These are phyloP conservation scores for Capronia americana DNA, from an alignment of 2,329 filamentous ascomycete species.

Conservation along the genomic window DNA sequence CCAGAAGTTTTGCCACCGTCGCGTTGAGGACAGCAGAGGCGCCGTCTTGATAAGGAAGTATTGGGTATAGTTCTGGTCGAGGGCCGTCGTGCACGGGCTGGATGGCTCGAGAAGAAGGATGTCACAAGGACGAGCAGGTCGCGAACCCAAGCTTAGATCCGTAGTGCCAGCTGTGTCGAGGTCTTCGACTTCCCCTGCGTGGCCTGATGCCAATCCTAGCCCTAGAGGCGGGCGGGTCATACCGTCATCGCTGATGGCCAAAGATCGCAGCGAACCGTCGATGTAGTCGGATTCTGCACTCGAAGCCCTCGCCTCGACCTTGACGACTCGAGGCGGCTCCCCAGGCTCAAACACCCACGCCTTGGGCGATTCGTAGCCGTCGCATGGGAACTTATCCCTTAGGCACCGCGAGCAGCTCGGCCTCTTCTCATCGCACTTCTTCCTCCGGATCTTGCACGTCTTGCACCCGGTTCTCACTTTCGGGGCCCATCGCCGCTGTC, in stretches of 20 bases:
- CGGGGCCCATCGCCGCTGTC: slow-evolving; percentile 22
- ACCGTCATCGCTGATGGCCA: not conserved
- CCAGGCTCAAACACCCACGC: slow-evolving; percentile 23
- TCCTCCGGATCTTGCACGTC: slow-evolving; percentile 24
- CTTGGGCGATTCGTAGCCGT: slow-evolving; percentile 27
- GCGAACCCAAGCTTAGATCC: not conserved
- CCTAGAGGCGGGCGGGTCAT: not conserved
- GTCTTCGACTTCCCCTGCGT: not conserved
- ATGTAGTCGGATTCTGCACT: not conserved
- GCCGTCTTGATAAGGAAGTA: slow-evolving; percentile 20
- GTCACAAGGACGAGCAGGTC: not conserved
- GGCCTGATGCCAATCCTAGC: not conserved
- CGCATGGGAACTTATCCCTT: slow-evolving; percentile 24
- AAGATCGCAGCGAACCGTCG: not conserved
- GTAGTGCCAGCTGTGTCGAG: not conserved
- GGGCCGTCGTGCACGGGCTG: not conserved
- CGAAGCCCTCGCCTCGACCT: not conserved
- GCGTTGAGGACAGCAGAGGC: slow-evolving; percentile 25
- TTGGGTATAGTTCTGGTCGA: slow-evolving; percentile 17
- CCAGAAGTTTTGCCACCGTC: slow-evolving; percentile 28
- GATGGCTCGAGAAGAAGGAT: slow-evolving; percentile 17
- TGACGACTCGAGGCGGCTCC: not conserved
- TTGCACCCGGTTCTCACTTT: slow-evolving; percentile 23
- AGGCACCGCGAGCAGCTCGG: slow-evolving; percentile 24
- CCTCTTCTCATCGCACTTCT: slow-evolving; percentile 27